Conservation (phyloP, 352 stramenopile species). For the Phytophthora sp. region DNA sequence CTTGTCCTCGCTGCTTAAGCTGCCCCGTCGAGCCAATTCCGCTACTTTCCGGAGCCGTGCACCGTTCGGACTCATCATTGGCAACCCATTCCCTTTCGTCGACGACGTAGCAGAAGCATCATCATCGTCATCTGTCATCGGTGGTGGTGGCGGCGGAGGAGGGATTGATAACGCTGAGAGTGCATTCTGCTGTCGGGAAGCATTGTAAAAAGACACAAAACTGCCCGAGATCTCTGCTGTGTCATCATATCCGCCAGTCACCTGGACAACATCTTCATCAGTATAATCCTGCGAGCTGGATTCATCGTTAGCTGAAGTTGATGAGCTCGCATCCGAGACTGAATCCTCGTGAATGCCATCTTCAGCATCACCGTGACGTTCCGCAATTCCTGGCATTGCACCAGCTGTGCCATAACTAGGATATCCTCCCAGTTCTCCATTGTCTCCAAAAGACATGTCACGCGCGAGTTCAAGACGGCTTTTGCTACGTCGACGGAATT, state of each 20-base stretch:
- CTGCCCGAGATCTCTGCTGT: constrained; percentile 63
- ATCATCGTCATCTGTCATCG: constrained; percentile 74
- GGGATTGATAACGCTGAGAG: constrained; percentile 63
- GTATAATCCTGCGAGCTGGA: constrained; percentile 69
- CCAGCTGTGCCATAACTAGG: constrained; percentile 59
- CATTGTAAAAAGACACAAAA: constrained; percentile 86
- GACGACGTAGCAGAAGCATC: constrained; percentile 64
- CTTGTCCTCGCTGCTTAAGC: constrained; percentile 84
- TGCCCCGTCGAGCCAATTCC: constrained; percentile 77
- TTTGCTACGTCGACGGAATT: constrained; percentile 87
- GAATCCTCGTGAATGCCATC: constrained; percentile 57
- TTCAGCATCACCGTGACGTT: constrained; percentile 54
- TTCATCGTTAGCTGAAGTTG: constrained; percentile 60
- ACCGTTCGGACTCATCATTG: constrained; percentile 88
- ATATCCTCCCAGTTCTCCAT: constrained; percentile 52
- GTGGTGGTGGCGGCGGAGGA: constrained; percentile 66
- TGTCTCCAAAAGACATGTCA: constrained; percentile 63
- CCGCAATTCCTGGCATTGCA: constrained; percentile 79
- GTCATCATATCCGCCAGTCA: constrained; percentile 69
- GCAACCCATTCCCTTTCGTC: constrained; percentile 54
- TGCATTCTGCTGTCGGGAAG: constrained; percentile 42
- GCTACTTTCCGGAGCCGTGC: constrained; percentile 78
- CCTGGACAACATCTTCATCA: constrained; percentile 68
- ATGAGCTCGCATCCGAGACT: constrained; percentile 52
- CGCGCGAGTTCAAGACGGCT: constrained; percentile 80